These are phyloP conservation scores for Tuber calosporum DNA, from an alignment of 495 filamentous ascomycete species.

Conservation along the genomic window DNA sequence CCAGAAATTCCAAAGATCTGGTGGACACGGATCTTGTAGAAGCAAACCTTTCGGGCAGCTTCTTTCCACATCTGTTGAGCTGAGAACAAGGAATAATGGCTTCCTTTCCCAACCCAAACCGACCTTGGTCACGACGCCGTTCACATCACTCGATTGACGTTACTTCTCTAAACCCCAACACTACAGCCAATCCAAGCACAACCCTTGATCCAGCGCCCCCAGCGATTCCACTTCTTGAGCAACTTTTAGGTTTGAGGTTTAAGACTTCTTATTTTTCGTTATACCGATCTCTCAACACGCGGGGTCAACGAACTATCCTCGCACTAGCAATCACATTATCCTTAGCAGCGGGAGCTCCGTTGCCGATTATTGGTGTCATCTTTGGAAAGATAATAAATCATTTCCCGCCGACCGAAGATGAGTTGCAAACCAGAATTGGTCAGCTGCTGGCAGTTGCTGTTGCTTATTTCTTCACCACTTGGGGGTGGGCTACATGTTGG, in stretches of 20 bases:
- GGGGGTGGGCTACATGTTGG: constrained; percentile 43
- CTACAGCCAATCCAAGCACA: not conserved
- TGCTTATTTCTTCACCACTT: constrained; percentile 45
- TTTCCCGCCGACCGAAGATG: constrained; percentile 45
- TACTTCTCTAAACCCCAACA: not conserved
- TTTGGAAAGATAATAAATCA: constrained; percentile 45
- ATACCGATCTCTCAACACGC: constrained; percentile 40
- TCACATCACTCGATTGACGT: constrained; percentile 1
- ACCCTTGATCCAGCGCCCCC: not conserved
- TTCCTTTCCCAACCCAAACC: not conserved
- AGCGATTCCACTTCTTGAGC: constrained; percentile 15
- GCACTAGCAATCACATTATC: constrained; percentile 39
- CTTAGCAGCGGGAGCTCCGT: constrained; percentile 44
- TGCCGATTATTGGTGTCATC: constrained; percentile 47
- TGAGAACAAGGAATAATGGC: not conserved
- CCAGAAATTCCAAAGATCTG: not conserved
- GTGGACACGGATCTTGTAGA: not conserved
- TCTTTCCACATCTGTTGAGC: not conserved
- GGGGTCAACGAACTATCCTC: constrained; percentile 31
- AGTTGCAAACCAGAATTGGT: constrained; percentile 36
- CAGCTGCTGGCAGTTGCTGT: constrained; percentile 43
- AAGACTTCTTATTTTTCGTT: constrained; percentile 43
- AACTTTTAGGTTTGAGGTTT: constrained; percentile 14
- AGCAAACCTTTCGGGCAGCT: not conserved
- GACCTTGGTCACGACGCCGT: not conserved